phyloP scores from a whole-genome alignment of 2,329 filamentous ascomycete genomes.

The Ceratocystis huliohia region DNA sequence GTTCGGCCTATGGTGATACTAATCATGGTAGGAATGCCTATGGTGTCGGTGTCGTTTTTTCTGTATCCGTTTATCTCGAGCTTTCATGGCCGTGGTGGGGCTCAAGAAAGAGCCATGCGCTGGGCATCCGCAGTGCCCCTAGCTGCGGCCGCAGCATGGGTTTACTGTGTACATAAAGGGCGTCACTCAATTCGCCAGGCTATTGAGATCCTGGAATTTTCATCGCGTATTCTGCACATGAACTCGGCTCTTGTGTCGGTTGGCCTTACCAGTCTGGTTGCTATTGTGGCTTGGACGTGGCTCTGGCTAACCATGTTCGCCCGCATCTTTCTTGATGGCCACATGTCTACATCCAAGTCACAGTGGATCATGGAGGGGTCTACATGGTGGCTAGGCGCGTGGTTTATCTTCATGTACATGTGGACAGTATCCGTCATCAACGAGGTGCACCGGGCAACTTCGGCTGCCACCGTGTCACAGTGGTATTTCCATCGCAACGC shows the following conservation, averaged over 20 bases:
- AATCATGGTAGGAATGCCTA: slow-evolving; percentile 71
- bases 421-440: slow-evolving; percentile 85
- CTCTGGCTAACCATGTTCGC: slow-evolving; percentile 95
- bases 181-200: slow-evolving; percentile 71
- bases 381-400: slow-evolving; percentile 90
- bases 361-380: slow-evolving; percentile 71
- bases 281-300: slow-evolving; percentile 86
- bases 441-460: slow-evolving; percentile 79
- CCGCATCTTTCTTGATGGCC: slow-evolving; percentile 83
- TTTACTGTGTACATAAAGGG: slow-evolving; percentile 69
- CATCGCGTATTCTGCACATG: slow-evolving; percentile 71
- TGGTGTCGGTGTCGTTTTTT: slow-evolving; percentile 78
- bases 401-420: slow-evolving; percentile 86
- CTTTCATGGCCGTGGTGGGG: slow-evolving; percentile 68
- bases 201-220: slow-evolving; percentile 82
- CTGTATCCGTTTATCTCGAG: slow-evolving; percentile 85
- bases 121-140: slow-evolving; percentile 71
- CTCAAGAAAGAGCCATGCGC: slow-evolving; percentile 85
- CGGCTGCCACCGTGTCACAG: slow-evolving; percentile 88
- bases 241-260: slow-evolving; percentile 72
- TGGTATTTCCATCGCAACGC: slow-evolving; percentile 97
- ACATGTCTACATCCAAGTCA: slow-evolving; percentile 51
- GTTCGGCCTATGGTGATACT: slow-evolving; percentile 70
- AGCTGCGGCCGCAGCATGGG: slow-evolving; percentile 61
- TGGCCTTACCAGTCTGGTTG: slow-evolving; percentile 63